Base-by-base conservation (phyloP, 257 asterid species). In the Euphrasia confusa region DNA sequence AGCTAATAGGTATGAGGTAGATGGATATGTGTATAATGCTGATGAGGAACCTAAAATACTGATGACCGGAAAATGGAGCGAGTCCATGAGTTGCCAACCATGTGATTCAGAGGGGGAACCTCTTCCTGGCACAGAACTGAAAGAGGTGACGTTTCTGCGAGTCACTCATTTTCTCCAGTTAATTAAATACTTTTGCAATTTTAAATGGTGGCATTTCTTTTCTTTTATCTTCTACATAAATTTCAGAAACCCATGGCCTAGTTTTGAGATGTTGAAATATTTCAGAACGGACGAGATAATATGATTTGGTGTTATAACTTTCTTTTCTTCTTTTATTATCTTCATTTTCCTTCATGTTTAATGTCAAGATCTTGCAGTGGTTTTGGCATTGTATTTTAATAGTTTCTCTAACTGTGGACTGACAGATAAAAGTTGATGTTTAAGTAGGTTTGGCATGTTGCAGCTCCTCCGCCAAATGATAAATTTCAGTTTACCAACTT, bases 91-190 rank as follows among this genome's bases (percentile, higher is more conserved):
- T 70, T 93, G 82, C 77, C 99, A 93, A 75, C 97, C 87, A 11
- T 93, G 99, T 79, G 99, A 93, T 77, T 50, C 61, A 67, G 97
- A 93, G 68, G 99, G 99, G 58, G 99, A 93, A 71, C 99, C 99
- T 68, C 90, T 93, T 71, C 82, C 90, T 10, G 93, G 82, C 61
- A 72, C 97, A 64, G 89, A 90, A 70, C 68, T 87, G 82, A 89
- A 89, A 82, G 99, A 89, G 99, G 99, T 93, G 57, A 70, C 0
- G 21, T 48, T 48, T 50, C 1, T 50, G 27, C 2, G 2, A 50
- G 17, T 50, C 56, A 50, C 28, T 15, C 56, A 1, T 14, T 7
- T 6, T 15, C 13, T 17, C 56, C 56, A 7, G 28, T 50, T 28
- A 3, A 50, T 17, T 4, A 50, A 50, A 50, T 50, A 14, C 11